A percentile compares a stretch with the other conserved stretches of the same genome.
Evolutionary conservation across 2,329 filamentous ascomycete species (phyloP).

Genomic region (Verticillium dahliae): DNA sequence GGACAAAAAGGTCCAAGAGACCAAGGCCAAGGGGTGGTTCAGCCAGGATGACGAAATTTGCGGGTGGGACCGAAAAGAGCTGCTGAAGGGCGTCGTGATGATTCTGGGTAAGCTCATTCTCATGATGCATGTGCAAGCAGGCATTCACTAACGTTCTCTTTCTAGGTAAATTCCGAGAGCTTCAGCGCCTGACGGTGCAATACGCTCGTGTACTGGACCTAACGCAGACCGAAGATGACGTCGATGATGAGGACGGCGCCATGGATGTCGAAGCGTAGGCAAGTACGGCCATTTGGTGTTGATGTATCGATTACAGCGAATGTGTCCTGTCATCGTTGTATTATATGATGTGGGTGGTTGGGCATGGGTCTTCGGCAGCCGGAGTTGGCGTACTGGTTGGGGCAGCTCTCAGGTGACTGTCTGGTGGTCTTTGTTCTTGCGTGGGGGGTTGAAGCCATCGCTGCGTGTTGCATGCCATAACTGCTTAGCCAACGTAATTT

Average conservation of each 20-base stretch:
- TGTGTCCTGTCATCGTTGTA: background rate
- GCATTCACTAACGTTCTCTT: background rate
- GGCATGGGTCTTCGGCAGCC: background rate
- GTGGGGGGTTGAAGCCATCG: background rate
- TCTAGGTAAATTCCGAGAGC: constrained; percentile 85
- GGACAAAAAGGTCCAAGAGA: constrained; percentile 44
- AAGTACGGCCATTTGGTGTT: background rate
- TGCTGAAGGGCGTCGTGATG: constrained; percentile 85
- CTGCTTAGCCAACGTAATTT: too few relatives aligned
- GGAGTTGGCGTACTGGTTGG: background rate
- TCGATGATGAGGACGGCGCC: constrained; percentile 28
- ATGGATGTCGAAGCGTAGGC: constrained; percentile 33
- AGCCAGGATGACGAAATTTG: constrained; percentile 68
- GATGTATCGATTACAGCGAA: background rate
- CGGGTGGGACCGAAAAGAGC: constrained; percentile 82
- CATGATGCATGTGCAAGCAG: background rate
- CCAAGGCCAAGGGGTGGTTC: constrained; percentile 54
- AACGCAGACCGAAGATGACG: constrained; percentile 37
- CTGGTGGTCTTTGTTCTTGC: background rate
- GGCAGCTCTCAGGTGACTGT: background rate
- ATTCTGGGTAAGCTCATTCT: constrained; percentile 66
- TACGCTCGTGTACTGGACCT: constrained; percentile 80
- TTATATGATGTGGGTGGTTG: background rate
- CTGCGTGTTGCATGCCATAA: background rate
- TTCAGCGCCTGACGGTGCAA: constrained; percentile 87